phyloP scores from a whole-genome alignment of 805 yeast species.

The Gaillardinia entomophila region DNA sequence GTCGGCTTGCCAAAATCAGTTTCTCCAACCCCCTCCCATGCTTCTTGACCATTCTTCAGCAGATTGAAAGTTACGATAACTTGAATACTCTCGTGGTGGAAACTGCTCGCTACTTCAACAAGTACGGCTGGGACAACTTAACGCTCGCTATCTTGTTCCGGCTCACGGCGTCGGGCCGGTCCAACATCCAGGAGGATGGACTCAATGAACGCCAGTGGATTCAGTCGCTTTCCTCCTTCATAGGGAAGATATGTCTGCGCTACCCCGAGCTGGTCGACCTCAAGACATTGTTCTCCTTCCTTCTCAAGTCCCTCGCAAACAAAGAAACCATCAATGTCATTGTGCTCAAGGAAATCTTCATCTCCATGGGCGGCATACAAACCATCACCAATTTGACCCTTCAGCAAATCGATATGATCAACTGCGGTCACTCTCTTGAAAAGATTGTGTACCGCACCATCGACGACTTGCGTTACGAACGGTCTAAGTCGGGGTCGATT shows the following conservation, averaged over 20 bases:
- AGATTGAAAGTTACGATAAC: slow-evolving; percentile 89
- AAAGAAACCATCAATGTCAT: slow-evolving; percentile 57
- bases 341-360: slow-evolving; percentile 60
- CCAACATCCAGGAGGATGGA: slow-evolving; percentile 70
- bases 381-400: slow-evolving; percentile 61
- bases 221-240: slow-evolving; percentile 72
- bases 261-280: slow-evolving; percentile 52
- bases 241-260: slow-evolving; percentile 62
- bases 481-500: slow-evolving; percentile 41
- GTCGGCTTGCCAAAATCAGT: slow-evolving; percentile 65
- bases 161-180: slow-evolving; percentile 58
- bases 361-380: slow-evolving; percentile 76
- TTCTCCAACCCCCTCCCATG: slow-evolving; percentile 77
- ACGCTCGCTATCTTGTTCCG: slow-evolving; percentile 69
- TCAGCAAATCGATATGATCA: slow-evolving; percentile 59
- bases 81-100: slow-evolving; percentile 72
- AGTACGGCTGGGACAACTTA: slow-evolving; percentile 79
- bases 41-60: slow-evolving; percentile 63
- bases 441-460: slow-evolving; percentile 52
- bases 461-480: slow-evolving; percentile 49
- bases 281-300: slow-evolving; percentile 52
- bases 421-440: slow-evolving; percentile 57
- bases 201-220: slow-evolving; percentile 79
- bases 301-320: slow-evolving; percentile 57
- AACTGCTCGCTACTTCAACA: slow-evolving; percentile 69